Conservation (phyloP, 345 rosid genomes). For the Combretum micranthum region DNA sequence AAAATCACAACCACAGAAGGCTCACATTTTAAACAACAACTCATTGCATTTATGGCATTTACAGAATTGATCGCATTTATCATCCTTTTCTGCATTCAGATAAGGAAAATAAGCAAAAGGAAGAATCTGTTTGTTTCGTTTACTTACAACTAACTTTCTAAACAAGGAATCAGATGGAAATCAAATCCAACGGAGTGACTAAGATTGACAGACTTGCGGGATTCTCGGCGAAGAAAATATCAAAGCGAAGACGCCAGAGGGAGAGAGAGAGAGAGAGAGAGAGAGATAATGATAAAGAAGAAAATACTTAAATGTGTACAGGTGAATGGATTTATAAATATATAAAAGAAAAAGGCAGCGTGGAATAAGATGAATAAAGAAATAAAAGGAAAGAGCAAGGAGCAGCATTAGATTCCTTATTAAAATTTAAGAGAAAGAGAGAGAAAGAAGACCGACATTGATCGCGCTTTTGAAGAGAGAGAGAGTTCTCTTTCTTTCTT, state of each 20-base stretch:
- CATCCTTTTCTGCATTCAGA: constrained; percentile 1
- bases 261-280: constrained; percentile 8
- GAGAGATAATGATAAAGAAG: not conserved
- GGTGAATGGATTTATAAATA: constrained; percentile 1
- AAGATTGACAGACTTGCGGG: not conserved
- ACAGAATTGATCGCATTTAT: not conserved
- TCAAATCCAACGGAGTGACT: not conserved
- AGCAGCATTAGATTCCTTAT: constrained; percentile 9
- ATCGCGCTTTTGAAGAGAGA: constrained; percentile 12
- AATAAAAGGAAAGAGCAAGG: not conserved
- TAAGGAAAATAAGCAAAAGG: not conserved
- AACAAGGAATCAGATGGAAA: not conserved
- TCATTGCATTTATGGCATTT: not conserved
- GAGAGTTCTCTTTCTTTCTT: not conserved
- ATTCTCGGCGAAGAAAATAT: constrained; percentile 13
- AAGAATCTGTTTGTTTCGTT: too few relatives aligned
- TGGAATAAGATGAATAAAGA: not conserved
- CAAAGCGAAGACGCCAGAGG: constrained; percentile 6
- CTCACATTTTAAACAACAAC: too few relatives aligned
- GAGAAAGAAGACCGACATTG: constrained; percentile 30
- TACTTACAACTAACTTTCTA: not conserved
- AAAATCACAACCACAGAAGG: too few relatives aligned
- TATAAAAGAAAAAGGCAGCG: not conserved
- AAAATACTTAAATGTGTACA: not conserved
- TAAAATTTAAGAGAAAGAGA: constrained; percentile 9